Evolutionary conservation across 2,329 filamentous ascomycete genomes (phyloP).

Genomic region (Pezicula rhizophila): DNA sequence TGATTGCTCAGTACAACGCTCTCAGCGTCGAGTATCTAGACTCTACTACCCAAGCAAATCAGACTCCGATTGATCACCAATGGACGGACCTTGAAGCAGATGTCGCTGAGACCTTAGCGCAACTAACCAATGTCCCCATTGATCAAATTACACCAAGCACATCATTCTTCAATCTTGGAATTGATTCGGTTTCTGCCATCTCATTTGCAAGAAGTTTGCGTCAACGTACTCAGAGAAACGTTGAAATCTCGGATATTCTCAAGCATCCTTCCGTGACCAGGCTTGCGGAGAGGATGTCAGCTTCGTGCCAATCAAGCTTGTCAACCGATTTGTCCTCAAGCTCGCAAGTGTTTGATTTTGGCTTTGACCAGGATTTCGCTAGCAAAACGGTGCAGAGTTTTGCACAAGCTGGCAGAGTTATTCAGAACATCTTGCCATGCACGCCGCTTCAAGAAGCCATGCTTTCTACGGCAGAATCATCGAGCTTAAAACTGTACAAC

Average conservation of each 20-base stretch:
- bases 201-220: conserved; percentile 55
- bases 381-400: conserved; percentile 14
- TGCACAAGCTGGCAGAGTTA: conserved; percentile 17
- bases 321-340: background rate
- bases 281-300: conserved; percentile 38
- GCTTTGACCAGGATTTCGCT: conserved; percentile 16
- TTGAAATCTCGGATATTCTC: conserved; percentile 67
- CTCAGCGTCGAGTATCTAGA: conserved; percentile 41
- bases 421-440: conserved; percentile 65
- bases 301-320: background rate
- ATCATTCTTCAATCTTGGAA: conserved; percentile 70
- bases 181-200: conserved; percentile 83
- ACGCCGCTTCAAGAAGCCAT: conserved; percentile 86
- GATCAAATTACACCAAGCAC: conserved; percentile 53
- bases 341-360: conserved; percentile 11
- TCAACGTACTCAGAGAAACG: conserved; percentile 33
- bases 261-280: conserved; percentile 59
- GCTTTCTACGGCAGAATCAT: conserved; percentile 53
- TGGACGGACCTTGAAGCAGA: conserved; percentile 50
- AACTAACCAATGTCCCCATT: conserved; percentile 39
- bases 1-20: conserved; percentile 42
- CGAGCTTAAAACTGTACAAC: conserved; percentile 52
- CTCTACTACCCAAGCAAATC: conserved; percentile 21
- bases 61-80: conserved; percentile 13
- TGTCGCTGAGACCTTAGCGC: conserved; percentile 50